phyloP scores from a whole-genome alignment of 768 basidiomycete genomes.

The Hemileccinum rubropunctum region DNA sequence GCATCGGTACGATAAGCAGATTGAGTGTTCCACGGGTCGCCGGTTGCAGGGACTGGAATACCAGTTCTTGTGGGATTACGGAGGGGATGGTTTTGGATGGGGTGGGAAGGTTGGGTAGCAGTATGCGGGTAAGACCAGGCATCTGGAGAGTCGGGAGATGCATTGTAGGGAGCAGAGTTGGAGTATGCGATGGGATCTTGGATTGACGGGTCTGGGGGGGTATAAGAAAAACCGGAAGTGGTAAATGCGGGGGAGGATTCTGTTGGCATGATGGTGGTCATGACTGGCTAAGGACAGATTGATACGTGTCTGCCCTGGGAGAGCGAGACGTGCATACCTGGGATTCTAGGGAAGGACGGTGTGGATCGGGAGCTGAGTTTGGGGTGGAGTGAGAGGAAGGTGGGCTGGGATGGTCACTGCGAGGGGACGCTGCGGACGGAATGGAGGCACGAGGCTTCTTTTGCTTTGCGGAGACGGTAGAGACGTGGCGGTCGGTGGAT shows the following conservation, averaged over 20 bases:
- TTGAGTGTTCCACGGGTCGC: conserved; percentile 25
- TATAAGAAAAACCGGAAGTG: conserved; percentile 43
- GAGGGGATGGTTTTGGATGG: conserved; percentile 47
- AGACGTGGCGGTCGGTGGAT: conserved; percentile 63
- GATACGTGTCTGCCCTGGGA: neutral
- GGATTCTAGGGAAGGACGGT: conserved; percentile 35
- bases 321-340: conserved; percentile 35
- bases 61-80: conserved; percentile 33
- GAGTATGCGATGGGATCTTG: conserved; percentile 43
- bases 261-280: conserved; percentile 39
- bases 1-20: conserved; percentile 27
- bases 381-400: conserved; percentile 47
- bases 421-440: conserved; percentile 33
- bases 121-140: conserved; percentile 53
- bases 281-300: conserved; percentile 22
- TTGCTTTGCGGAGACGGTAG: conserved; percentile 36
- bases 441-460: conserved; percentile 36
- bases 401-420: conserved; percentile 42
- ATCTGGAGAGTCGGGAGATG: conserved; percentile 44
- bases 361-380: conserved; percentile 41
- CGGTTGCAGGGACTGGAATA: conserved; percentile 14
- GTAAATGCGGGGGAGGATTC: conserved; percentile 37
- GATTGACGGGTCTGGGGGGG: conserved; percentile 39
- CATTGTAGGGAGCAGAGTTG: conserved; percentile 39
- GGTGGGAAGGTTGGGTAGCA: conserved; percentile 34